phyloP scores from a whole-genome alignment of 257 asterid genomes.

The Solanum dulcamara region DNA sequence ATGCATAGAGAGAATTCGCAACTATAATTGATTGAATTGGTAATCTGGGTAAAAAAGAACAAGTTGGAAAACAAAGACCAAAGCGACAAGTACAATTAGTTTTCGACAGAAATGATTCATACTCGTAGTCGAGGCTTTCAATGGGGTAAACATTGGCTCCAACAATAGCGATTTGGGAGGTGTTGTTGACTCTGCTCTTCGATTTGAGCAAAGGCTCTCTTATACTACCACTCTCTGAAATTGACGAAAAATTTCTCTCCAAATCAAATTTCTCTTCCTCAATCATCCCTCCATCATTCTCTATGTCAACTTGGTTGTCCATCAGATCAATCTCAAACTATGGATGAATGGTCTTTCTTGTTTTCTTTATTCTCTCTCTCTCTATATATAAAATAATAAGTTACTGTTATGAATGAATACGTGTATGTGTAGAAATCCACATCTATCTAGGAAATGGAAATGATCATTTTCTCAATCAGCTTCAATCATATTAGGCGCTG shows the following conservation, averaged over 20 bases:
- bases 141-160: slow-evolving; percentile 61
- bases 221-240: background rate
- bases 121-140: slow-evolving; percentile 92
- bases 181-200: slow-evolving; percentile 46
- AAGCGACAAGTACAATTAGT: no score
- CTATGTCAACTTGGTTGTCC: slow-evolving; percentile 35
- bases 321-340: background rate
- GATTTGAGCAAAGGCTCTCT: slow-evolving; percentile 45
- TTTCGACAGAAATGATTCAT: background rate
- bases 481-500: background rate
- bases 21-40: no score
- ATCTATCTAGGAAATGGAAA: background rate
- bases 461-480: background rate
- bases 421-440: background rate
- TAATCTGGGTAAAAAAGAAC: no score
- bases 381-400: background rate
- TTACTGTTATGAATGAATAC: background rate
- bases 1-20: no score
- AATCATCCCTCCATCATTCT: slow-evolving; percentile 22
- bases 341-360: background rate
- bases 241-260: slow-evolving; percentile 29
- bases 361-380: background rate
- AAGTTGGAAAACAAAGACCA: no score
- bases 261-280: slow-evolving; percentile 17
- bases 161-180: slow-evolving; percentile 79